Evolutionary conservation across 352 stramenopile species (phyloP).

Genomic region (Blastocystis sp.): DNA sequence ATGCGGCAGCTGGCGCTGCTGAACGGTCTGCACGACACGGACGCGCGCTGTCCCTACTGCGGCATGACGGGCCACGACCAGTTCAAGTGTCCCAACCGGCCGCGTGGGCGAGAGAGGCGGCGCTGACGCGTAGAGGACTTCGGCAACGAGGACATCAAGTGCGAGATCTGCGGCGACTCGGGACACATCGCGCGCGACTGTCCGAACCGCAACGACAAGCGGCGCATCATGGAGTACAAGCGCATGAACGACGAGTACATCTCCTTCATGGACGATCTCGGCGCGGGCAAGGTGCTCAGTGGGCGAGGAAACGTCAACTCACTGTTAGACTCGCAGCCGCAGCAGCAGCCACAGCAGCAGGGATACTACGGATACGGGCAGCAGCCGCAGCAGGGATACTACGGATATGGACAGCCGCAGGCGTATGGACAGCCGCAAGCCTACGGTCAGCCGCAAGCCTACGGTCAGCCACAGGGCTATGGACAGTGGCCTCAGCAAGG

Average conservation of each 20-base stretch:
- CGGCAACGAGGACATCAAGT: constrained; percentile 70
- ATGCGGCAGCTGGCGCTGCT: constrained; percentile 91
- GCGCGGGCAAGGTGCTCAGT: constrained; percentile 45
- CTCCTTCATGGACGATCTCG: constrained; percentile 64
- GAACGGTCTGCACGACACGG: constrained; percentile 91
- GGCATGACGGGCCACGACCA: constrained; percentile 90
- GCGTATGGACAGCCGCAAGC: neutral
- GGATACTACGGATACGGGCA: constrained; percentile 22
- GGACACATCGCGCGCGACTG: constrained; percentile 75
- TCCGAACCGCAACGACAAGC: constrained; percentile 66
- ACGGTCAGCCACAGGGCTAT: neutral
- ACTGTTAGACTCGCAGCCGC: neutral
- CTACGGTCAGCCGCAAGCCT: neutral
- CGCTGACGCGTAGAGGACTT: constrained; percentile 63
- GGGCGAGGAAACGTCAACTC: neutral
- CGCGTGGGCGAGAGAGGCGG: constrained; percentile 64
- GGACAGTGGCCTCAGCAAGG: neutral
- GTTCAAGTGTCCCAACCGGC: constrained; percentile 85
- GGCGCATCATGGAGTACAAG: constrained; percentile 56
- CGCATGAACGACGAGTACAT: constrained; percentile 61
- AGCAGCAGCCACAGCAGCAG: neutral
- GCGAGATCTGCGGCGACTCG: constrained; percentile 74
- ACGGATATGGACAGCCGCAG: neutral
- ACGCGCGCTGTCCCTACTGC: constrained; percentile 92
- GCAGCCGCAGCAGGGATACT: neutral